A percentile compares a stretch with the other conserved stretches of the same genome.
Evolutionary conservation across 2,329 filamentous ascomycete genomes (phyloP).

Genomic region (Orbilia blumenaviensis): DNA sequence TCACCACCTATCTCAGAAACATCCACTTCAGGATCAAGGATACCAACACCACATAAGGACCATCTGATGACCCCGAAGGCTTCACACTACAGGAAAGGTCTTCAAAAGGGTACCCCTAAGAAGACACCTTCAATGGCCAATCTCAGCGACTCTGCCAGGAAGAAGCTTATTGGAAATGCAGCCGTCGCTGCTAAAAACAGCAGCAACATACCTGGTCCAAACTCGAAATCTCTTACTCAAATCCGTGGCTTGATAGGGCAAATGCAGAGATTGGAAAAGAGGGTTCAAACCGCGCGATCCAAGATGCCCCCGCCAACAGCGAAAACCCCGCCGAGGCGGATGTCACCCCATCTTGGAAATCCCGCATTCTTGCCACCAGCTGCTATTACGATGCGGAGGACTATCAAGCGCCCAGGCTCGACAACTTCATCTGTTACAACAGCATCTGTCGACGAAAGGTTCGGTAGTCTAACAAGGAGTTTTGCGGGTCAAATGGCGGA

Average conservation of each 20-base stretch:
- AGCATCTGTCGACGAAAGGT: constrained; percentile 43
- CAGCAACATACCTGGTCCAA: constrained; percentile 64
- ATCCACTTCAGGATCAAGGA: constrained; percentile 70
- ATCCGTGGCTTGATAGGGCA: constrained; percentile 93
- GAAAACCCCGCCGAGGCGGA: constrained; percentile 75
- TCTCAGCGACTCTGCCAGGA: constrained; percentile 31
- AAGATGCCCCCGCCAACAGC: constrained; percentile 87
- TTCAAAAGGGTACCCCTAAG: constrained; percentile 58
- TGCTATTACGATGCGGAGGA: constrained; percentile 51
- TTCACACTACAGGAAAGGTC: constrained; percentile 61
- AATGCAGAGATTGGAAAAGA: constrained; percentile 94
- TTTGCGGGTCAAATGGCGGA: constrained; percentile 50
- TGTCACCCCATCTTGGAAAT: constrained; percentile 45
- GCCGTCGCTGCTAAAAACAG: constrained; percentile 62
- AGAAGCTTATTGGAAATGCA: constrained; percentile 59
- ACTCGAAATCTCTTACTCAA: constrained; percentile 81
- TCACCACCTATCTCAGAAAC: constrained; percentile 93
- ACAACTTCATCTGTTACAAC: constrained; percentile 56
- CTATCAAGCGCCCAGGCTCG: constrained; percentile 54
- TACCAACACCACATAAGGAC: constrained; percentile 65
- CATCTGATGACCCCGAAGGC: constrained; percentile 67
- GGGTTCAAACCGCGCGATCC: constrained; percentile 88
- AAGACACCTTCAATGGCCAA: constrained; percentile 42
- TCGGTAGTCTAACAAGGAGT: constrained; percentile 37
- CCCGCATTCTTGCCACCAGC: constrained; percentile 44